A percentile compares a stretch with the other conserved stretches of the same genome.
These are phyloP conservation scores for Castanopsis chinensis DNA, from an alignment of 306 rosid genomes.

Conservation along the genomic window DNA sequence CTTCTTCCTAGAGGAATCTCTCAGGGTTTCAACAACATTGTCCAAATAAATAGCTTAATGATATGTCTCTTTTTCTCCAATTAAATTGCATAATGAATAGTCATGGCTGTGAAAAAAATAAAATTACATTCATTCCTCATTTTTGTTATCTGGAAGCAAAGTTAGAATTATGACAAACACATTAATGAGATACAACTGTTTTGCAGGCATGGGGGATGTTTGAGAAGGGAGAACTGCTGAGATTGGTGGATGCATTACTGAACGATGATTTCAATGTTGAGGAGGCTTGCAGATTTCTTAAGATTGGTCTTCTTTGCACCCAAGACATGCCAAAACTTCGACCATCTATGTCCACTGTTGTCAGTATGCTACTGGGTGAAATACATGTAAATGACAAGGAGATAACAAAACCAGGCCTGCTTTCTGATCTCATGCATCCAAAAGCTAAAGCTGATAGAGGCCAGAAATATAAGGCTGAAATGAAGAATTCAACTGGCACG, in stretches of 20 bases:
- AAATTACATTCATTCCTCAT: background rate
- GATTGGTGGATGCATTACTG: constrained; percentile 46
- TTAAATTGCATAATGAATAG: background rate
- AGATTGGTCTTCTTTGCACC: constrained; percentile 77
- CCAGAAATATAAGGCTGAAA: constrained; percentile 22
- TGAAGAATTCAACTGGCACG: constrained; percentile 26
- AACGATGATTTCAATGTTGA: constrained; percentile 31
- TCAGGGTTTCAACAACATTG: background rate
- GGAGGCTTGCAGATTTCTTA: constrained; percentile 61
- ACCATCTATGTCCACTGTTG: constrained; percentile 68
- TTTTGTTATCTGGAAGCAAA: background rate
- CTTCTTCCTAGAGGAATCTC: background rate
- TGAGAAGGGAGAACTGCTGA: constrained; percentile 52
- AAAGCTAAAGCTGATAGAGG: constrained; percentile 17
- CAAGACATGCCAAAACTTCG: constrained; percentile 76
- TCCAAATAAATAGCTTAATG: background rate
- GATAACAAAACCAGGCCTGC: constrained; percentile 64
- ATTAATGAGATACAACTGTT: background rate
- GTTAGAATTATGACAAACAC: background rate
- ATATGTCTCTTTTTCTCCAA: background rate
- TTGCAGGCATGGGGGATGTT: constrained; percentile 65
- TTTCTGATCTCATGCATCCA: constrained; percentile 48
- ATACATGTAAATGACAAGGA: constrained; percentile 36
- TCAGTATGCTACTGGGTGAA: constrained; percentile 62
- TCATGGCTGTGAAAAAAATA: background rate